phyloP scores from a whole-genome alignment of 2,329 filamentous ascomycete species.

The Cordyceps pruinosa region DNA sequence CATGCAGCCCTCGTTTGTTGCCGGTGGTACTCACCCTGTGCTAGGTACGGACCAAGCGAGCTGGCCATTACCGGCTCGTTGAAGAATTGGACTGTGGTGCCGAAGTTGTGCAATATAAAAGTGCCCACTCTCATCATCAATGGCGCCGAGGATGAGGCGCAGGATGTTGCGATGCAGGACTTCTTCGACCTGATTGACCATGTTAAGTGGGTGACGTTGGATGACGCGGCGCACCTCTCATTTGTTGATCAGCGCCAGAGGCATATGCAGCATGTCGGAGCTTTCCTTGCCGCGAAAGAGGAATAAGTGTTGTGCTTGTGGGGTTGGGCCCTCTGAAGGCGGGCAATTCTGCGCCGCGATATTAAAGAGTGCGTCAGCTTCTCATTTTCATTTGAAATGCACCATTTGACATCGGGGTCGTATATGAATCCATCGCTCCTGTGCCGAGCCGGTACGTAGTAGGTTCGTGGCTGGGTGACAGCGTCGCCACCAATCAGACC shows the following conservation, averaged over 20 bases:
- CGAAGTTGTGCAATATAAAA: slow-evolving; percentile 22
- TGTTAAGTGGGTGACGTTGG: slow-evolving; percentile 30
- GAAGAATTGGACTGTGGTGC: slow-evolving; percentile 22
- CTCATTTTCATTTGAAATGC: no score
- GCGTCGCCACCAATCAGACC: background rate
- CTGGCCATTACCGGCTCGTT: slow-evolving; percentile 20
- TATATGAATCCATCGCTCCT: no score
- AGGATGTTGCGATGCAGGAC: slow-evolving; percentile 27
- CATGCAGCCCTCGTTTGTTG: background rate
- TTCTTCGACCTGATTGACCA: slow-evolving; percentile 30
- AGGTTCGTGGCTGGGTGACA: background rate
- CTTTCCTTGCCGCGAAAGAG: slow-evolving; percentile 14
- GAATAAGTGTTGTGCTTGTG: no score
- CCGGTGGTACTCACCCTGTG: slow-evolving; percentile 1
- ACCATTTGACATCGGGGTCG: no score
- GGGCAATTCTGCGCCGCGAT: no score
- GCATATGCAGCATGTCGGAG: slow-evolving; percentile 20
- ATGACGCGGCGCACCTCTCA: slow-evolving; percentile 27
- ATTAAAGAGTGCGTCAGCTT: no score
- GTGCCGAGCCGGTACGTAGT: background rate
- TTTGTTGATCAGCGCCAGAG: slow-evolving; percentile 26
- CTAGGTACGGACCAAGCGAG: slow-evolving; percentile 25
- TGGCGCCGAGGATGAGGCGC: slow-evolving; percentile 27
- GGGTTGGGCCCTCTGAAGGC: no score
- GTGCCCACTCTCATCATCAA: slow-evolving; percentile 28